A percentile compares a stretch with the other conserved stretches of the same genome.
Evolutionary conservation across 2,329 filamentous ascomycete genomes (phyloP).

Genomic region (Hymenoscyphus salicellus): DNA sequence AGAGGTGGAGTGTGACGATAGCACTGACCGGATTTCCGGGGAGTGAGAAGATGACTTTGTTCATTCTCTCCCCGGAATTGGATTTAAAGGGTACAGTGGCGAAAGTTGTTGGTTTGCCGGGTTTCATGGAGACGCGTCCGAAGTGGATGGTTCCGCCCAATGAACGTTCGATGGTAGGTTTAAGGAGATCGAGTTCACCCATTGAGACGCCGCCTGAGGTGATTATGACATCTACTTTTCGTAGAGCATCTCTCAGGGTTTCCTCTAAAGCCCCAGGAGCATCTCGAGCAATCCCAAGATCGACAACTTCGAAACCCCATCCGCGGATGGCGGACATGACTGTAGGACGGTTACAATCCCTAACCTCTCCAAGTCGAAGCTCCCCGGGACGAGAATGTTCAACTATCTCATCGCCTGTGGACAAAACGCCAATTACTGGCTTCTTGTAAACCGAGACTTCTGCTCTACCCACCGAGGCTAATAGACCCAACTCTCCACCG

Average conservation of each 20-base stretch:
- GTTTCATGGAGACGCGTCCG: slow-evolving; percentile 95
- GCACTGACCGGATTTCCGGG: slow-evolving; percentile 94
- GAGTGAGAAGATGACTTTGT: slow-evolving; percentile 79
- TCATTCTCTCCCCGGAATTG: slow-evolving; percentile 54
- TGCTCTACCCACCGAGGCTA: slow-evolving; percentile 77
- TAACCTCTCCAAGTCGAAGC: slow-evolving; percentile 76
- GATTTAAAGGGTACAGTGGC: slow-evolving; percentile 74
- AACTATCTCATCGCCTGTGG: slow-evolving; percentile 92
- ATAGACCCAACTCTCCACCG: slow-evolving; percentile 85
- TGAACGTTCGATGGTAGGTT: slow-evolving; percentile 87
- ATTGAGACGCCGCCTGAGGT: slow-evolving; percentile 95
- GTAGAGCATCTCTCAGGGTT: slow-evolving; percentile 70
- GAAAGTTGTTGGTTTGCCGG: slow-evolving; percentile 95
- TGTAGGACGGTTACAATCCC: slow-evolving; percentile 89
- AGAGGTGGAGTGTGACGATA: slow-evolving; percentile 88
- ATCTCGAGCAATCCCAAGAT: slow-evolving; percentile 82
- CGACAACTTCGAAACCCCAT: slow-evolving; percentile 71
- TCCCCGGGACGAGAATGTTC: slow-evolving; percentile 61
- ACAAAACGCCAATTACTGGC: slow-evolving; percentile 80
- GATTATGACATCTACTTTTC: slow-evolving; percentile 75
- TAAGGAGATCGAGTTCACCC: slow-evolving; percentile 95
- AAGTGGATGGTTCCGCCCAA: slow-evolving; percentile 94
- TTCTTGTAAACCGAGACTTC: slow-evolving; percentile 70
- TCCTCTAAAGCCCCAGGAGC: slow-evolving; percentile 71
- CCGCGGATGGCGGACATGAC: slow-evolving; percentile 73